These are phyloP conservation scores for Diophrys sp. DNA, from an alignment of 73 alveolate species.

Conservation along the genomic window DNA sequence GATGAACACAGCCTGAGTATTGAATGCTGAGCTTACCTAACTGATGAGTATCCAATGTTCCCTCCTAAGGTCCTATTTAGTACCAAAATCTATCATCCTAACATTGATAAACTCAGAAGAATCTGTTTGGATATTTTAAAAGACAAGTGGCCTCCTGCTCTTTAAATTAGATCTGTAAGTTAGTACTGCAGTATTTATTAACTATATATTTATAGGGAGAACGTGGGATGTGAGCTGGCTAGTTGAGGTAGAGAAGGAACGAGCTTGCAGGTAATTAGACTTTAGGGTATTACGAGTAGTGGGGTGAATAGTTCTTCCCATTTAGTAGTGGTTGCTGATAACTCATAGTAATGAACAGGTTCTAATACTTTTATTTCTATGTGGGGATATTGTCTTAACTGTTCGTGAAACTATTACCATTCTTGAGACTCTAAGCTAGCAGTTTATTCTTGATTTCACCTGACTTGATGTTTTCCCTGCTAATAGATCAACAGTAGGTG, in stretches of 20 bases:
- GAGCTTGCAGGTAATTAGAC: background rate
- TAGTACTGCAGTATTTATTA: too few species aligned
- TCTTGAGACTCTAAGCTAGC: too few species aligned
- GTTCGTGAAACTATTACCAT: background rate
- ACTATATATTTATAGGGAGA: too few species aligned
- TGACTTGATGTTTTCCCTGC: too few species aligned
- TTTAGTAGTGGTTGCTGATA: background rate
- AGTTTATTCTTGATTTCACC: background rate
- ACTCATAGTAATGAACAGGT: background rate
- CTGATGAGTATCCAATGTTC: too few species aligned
- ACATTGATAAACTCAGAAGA: background rate
- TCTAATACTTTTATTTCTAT: background rate
- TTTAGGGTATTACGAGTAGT: background rate
- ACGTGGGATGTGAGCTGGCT: too few species aligned
- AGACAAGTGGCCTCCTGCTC: too few species aligned
- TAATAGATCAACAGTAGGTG: background rate
- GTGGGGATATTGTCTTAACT: background rate
- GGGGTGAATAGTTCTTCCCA: background rate
- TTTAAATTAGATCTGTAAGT: too few species aligned
- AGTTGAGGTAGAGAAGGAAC: background rate
- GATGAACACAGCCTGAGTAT: too few species aligned
- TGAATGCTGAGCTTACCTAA: too few species aligned
- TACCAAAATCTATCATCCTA: too few species aligned
- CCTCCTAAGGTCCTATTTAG: background rate
- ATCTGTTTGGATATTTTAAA: too few species aligned